Base-by-base conservation (phyloP, 23 red algal genomes). In the Gracilariopsis chorda region DNA sequence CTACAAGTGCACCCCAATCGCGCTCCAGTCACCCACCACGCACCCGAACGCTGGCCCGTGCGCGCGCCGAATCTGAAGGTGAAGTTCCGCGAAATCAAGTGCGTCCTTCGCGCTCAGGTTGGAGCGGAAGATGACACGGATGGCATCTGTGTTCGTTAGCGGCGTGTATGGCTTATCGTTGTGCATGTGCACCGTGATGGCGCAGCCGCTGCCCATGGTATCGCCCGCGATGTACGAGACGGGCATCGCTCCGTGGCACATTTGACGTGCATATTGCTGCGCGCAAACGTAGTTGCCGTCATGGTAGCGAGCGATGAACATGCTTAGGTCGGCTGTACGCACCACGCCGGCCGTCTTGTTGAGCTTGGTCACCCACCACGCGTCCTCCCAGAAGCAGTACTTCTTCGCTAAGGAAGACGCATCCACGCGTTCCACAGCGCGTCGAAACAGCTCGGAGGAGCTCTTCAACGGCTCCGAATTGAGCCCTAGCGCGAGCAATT, bases 341-440 rank as follows among this genome's bases (percentile, higher is more conserved):
- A 49, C 23, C 12, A 23, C 24, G 24, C 83, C 83, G 28, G 25
- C 7, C 14, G 37, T 77, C 63, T 40, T 29, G 17, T 52, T 47
- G 19, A 87, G 35, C 21, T 87, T 75, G 27, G 83, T 52, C 68
- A 87, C 0, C 83, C 83, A 87, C 83, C 83, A 87, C 2, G 83
- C 83, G 30, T 70, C 63, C 8, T 70, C 63, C 83, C 83, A 87
- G 83, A 87, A 87, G 45, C 83, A 87, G 36, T 87, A 87, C 29
- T 60, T 75, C 63, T 87, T 87, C 8, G 83, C 46, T 20, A 51
- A 27, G 62, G 44, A 19, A 9, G 74, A 3, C n/a, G 51, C 42
- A 41, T 42, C 48, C 9, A 40, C 24, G 12, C 63, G 17, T 7
- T 75, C 65, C 17, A 87, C 60, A 4, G 63, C 63, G 25, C 60